A percentile compares a stretch with the other conserved stretches of the same genome.
Conservation (phyloP, 441 rosid species). For the Hypseocharis bilobata region DNA sequence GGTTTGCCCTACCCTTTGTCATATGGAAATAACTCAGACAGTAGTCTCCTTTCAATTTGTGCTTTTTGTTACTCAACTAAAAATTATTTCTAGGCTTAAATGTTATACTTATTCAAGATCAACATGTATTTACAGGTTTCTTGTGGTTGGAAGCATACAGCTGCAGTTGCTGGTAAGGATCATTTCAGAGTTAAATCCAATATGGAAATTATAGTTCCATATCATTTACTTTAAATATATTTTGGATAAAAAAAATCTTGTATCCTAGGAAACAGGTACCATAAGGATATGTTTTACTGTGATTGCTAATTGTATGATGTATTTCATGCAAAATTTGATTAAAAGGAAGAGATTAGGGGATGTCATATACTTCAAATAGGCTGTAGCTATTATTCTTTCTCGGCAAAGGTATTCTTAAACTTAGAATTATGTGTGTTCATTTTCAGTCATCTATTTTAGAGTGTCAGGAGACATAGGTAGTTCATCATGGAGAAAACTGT, state of each 20-base stretch:
- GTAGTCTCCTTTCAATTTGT: neutral
- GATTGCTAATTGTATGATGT: too few relatives aligned
- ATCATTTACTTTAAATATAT: neutral
- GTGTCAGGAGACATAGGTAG: too few relatives aligned
- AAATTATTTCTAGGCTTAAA: neutral
- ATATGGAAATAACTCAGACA: neutral
- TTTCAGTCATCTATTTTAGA: too few relatives aligned
- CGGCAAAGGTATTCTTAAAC: too few relatives aligned
- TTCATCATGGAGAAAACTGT: too few relatives aligned
- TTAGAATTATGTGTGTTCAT: too few relatives aligned
- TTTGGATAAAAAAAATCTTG: neutral
- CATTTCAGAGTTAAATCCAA: neutral
- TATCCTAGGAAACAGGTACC: too few relatives aligned
- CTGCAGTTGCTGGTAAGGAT: constrained; percentile 71
- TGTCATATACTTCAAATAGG: too few relatives aligned
- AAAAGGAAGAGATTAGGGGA: too few relatives aligned
- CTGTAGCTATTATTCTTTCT: too few relatives aligned
- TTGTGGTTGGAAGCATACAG: constrained; percentile 98
- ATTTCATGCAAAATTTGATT: too few relatives aligned
- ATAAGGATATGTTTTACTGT: too few relatives aligned
- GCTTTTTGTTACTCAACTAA: neutral
- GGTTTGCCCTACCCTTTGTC: constrained; percentile 32
- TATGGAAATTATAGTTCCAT: neutral
- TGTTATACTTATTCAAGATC: constrained; percentile 4
- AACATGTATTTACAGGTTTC: constrained; percentile 45